Evolutionary conservation across 768 basidiomycete genomes (phyloP), one percentile per base, ranked within the genome.

Genomic region (Boletus patriciae): DNA sequence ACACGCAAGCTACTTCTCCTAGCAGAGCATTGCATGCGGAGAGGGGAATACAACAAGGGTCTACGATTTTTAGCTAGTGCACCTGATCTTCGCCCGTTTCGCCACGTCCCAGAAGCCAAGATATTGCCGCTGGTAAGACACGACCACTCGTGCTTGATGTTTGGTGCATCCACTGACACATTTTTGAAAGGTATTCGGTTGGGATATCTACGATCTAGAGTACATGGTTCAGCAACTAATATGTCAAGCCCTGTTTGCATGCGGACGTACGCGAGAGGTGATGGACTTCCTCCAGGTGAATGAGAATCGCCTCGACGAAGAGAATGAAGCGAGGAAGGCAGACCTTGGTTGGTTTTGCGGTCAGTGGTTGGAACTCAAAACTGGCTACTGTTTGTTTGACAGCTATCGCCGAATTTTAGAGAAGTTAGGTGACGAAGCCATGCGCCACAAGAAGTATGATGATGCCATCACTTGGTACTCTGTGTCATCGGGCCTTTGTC

Each of bases 381-480:
- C 8, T 33, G 10, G n/a, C 13, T 15, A 15, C 15, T 33, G 15
- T 12, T 23, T 33, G 29, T 21, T 42, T 41, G 34, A 42, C 12
- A 21, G 5, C 6, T 15, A 4, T 18, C 23, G 10, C 7, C 4
- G 8, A 31, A 31, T n/a, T n/a, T 33, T 29, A 64, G 63, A 64
- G 37, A 31, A 4, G 13, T 58, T 64, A 2, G 63, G 63, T 4
- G 59, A 61, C 25, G 38, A 58, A 18, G 50, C 62, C 8, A 44
- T 37, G 47, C 1, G 38, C 15, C 33, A 23, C 3, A 11, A 15
- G 3, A 53, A 9, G 7, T 42, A 48, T 36, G 54, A 48, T 9
- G 46, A 50, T 13, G 62, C 62, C 9, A 45, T 55, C 21, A 34
- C 31, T 5, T 64, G 59, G 59, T 64, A 64, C 43, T 41, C 62